These are phyloP conservation scores for Aspergillus glaucus DNA, from an alignment of 2,329 filamentous ascomycete genomes.

Conservation along the genomic window DNA sequence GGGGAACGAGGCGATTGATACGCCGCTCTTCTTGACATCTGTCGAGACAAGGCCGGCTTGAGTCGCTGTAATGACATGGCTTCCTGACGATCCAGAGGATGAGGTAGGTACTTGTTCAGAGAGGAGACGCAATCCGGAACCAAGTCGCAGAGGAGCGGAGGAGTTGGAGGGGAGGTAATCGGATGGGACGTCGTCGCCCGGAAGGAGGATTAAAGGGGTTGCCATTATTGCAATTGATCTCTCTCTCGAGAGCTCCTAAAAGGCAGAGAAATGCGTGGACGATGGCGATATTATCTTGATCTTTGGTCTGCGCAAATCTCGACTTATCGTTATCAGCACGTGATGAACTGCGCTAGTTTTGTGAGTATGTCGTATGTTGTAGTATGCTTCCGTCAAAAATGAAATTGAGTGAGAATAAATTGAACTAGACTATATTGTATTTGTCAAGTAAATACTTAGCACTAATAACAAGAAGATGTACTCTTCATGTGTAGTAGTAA, in stretches of 20 bases:
- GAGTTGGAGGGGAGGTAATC: slow-evolving; percentile 61
- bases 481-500: neutral
- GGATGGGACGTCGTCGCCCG: slow-evolving; percentile 68
- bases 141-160: slow-evolving; percentile 65
- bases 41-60: slow-evolving; percentile 32
- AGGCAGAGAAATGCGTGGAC: slow-evolving; percentile 3
- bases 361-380: too few relatives aligned
- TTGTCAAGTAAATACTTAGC: too few relatives aligned
- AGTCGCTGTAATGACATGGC: slow-evolving; percentile 25
- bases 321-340: slow-evolving; percentile 23
- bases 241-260: neutral
- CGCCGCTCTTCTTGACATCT: slow-evolving; percentile 36
- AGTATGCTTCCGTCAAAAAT: too few relatives aligned
- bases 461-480: too few relatives aligned
- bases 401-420: too few relatives aligned
- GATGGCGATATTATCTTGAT: neutral
- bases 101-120: slow-evolving; percentile 65
- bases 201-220: slow-evolving; percentile 64
- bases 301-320: neutral
- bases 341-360: slow-evolving; percentile 7
- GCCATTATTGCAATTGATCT: slow-evolving; percentile 41
- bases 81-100: slow-evolving; percentile 54
- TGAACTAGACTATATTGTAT: too few relatives aligned
- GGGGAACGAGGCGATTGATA: slow-evolving; percentile 29
- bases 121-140: slow-evolving; percentile 75